A percentile compares a stretch with the other conserved stretches of the same genome.
phyloP scores from a whole-genome alignment of 305 asterid genomes.

The Fraxinus xanthoxyloides region DNA sequence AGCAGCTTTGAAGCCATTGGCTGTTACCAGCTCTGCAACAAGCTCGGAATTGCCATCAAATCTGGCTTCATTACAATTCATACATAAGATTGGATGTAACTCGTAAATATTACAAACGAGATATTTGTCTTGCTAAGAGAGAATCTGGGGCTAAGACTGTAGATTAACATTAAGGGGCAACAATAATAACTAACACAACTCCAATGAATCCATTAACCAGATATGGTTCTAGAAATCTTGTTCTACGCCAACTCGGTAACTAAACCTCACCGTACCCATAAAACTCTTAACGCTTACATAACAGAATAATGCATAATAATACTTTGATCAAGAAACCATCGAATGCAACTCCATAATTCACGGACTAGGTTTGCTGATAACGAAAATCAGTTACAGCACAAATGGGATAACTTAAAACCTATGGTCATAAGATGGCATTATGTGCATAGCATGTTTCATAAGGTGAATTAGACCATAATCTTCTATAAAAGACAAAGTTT shows the following conservation, averaged over 20 bases:
- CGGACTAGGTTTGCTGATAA: neutral
- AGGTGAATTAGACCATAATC: neutral
- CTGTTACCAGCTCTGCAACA: slow-evolving; percentile 86
- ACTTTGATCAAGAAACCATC: neutral
- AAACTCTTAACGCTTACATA: neutral
- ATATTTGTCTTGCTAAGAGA: neutral
- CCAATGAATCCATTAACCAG: neutral
- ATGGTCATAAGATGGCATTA: neutral
- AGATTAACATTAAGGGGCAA: neutral
- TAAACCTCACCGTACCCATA: neutral
- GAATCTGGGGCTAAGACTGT: neutral
- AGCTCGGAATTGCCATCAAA: slow-evolving; percentile 95
- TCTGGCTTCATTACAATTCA: slow-evolving; percentile 85
- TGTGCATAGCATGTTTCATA: neutral
- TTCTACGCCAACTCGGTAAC: neutral
- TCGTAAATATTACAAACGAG: neutral
- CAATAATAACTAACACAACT: neutral
- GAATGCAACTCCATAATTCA: neutral
- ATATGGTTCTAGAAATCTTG: neutral
- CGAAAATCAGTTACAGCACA: neutral
- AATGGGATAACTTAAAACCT: neutral
- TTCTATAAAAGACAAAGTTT: neutral
- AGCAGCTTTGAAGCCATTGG: slow-evolving; percentile 92
- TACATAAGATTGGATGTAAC: slow-evolving; percentile 19
- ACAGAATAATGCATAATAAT: slow-evolving; percentile 3